Percentiles rank a stretch among this genome's conserved stretches.
phyloP scores from a whole-genome alignment of 805 yeast species.

The Candida tammaniensis region DNA sequence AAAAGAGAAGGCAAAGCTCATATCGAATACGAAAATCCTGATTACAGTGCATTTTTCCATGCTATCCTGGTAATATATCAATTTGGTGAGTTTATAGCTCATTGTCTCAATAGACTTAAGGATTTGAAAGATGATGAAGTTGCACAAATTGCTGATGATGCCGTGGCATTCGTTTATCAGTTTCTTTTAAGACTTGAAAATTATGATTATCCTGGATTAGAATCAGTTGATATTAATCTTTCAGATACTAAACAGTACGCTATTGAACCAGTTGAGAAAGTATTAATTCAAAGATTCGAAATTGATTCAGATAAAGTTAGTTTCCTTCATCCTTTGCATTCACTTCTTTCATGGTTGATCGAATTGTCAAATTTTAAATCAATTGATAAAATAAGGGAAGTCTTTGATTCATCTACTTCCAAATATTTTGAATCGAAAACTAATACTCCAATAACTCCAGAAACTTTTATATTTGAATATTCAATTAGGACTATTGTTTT shows the following conservation, averaged over 20 bases:
- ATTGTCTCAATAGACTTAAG: slow-evolving; percentile 32
- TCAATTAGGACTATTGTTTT: slow-evolving; percentile 75
- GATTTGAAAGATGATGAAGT: slow-evolving; percentile 14
- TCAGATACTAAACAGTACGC: slow-evolving; percentile 13
- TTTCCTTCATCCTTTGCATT: slow-evolving; percentile 77
- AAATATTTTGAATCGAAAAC: background rate
- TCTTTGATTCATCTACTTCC: slow-evolving; percentile 16
- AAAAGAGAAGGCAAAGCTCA: slow-evolving; percentile 75
- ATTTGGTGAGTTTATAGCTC: slow-evolving; percentile 53
- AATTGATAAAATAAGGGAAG: slow-evolving; percentile 18
- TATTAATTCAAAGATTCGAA: slow-evolving; percentile 20
- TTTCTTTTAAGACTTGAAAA: slow-evolving; percentile 30
- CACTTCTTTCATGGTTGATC: slow-evolving; percentile 67
- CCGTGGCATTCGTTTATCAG: slow-evolving; percentile 28
- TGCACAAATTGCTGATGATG: slow-evolving; percentile 15
- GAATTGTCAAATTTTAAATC: slow-evolving; percentile 44
- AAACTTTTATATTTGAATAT: slow-evolving; percentile 55
- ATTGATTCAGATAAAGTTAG: slow-evolving; percentile 50
- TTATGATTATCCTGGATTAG: slow-evolving; percentile 25
- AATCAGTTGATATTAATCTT: slow-evolving; percentile 24
- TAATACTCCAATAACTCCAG: slow-evolving; percentile 12
- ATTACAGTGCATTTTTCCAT: slow-evolving; percentile 71
- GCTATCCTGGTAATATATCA: slow-evolving; percentile 66
- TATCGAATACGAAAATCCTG: slow-evolving; percentile 87
- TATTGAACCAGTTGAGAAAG: slow-evolving; percentile 22